Conservation (phyloP, 305 asterid genomes). For the Ilex paraguariensis region DNA sequence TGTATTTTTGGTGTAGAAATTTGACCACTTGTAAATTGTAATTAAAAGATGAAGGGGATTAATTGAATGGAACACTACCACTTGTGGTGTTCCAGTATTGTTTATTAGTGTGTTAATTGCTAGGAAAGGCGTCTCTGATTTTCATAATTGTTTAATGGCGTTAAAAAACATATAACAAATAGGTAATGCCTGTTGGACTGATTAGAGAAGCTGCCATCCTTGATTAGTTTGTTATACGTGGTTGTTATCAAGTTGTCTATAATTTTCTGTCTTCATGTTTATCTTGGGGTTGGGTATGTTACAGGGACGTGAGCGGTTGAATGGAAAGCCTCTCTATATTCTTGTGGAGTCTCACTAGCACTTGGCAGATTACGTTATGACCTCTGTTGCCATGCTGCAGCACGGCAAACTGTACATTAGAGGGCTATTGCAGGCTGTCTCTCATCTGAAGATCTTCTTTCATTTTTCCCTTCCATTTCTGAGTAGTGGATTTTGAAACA, state of each 20-base stretch:
- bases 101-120: no score
- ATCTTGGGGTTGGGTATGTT: background rate
- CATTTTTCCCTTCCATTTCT: conserved; percentile 7
- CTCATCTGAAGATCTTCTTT: background rate
- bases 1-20: no score
- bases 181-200: no score
- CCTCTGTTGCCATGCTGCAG: conserved; percentile 4
- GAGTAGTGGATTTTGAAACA: no score
- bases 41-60: no score
- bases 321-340: conserved; percentile 63
- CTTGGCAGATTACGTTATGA: background rate
- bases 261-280: background rate
- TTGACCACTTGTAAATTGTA: no score
- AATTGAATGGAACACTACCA: no score
- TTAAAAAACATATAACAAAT: no score
- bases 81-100: no score
- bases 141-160: no score
- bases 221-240: background rate
- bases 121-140: no score
- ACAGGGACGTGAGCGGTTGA: conserved; percentile 62
- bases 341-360: conserved; percentile 60
- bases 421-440: conserved; percentile 11
- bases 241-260: background rate
- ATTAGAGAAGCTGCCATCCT: no score
- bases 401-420: conserved; percentile 20